Conservation (phyloP, 2,329 filamentous ascomycete genomes). For the Helminthosporium solani region DNA sequence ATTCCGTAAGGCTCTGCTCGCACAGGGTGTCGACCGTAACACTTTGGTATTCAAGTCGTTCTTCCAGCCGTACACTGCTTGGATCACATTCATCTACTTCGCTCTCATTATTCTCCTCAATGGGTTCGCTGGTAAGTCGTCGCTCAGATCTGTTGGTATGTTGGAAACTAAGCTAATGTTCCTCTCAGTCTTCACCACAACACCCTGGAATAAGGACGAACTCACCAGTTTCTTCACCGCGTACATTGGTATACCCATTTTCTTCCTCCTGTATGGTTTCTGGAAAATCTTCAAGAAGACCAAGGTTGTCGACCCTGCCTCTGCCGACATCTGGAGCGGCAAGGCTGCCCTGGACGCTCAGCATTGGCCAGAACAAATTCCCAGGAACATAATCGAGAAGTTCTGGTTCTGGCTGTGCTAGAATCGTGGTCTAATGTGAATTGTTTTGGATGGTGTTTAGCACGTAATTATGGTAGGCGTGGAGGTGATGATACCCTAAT, state of each 20-base stretch:
- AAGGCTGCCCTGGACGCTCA: slow-evolving; percentile 50
- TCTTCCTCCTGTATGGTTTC: slow-evolving; percentile 53
- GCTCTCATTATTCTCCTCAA: slow-evolving; percentile 35
- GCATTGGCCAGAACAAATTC: slow-evolving; percentile 46
- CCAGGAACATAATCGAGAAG: slow-evolving; percentile 49
- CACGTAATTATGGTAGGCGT: too few relatives aligned
- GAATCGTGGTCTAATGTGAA: background rate
- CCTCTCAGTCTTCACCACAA: slow-evolving; percentile 60
- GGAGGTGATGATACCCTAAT: too few relatives aligned
- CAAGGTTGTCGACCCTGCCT: slow-evolving; percentile 45
- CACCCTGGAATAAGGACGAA: slow-evolving; percentile 39
- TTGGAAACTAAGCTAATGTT: slow-evolving; percentile 4
- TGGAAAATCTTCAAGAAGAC: slow-evolving; percentile 70
- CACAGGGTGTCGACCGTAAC: slow-evolving; percentile 58
- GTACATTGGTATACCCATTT: slow-evolving; percentile 48
- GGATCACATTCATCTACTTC: slow-evolving; percentile 58
- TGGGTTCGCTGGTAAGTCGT: slow-evolving; percentile 41
- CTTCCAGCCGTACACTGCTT: slow-evolving; percentile 58
- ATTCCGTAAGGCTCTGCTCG: slow-evolving; percentile 50
- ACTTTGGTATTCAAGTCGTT: slow-evolving; percentile 52
- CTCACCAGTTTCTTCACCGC: slow-evolving; percentile 53
- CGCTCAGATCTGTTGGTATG: background rate
- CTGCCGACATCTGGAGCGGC: slow-evolving; percentile 50
- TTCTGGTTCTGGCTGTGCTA: slow-evolving; percentile 53
- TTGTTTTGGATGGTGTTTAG: background rate